Evolutionary conservation across 768 basidiomycete genomes (phyloP).

Genomic region (Melanogaster broomeanus): DNA sequence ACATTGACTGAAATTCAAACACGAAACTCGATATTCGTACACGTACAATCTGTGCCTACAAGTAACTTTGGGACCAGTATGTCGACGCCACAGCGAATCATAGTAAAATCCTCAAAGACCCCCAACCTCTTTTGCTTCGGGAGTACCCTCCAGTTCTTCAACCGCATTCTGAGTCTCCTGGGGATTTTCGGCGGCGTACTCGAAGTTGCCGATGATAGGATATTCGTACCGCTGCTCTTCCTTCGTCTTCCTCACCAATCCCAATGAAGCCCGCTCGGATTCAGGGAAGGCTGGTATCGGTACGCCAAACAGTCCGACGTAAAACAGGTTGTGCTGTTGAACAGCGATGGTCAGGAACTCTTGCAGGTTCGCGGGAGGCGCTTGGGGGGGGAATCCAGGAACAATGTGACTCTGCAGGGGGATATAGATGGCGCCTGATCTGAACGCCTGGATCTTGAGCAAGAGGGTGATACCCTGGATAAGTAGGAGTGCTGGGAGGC

Average conservation of each 20-base stretch:
- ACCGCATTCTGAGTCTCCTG: not conserved
- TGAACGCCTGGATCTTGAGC: not conserved
- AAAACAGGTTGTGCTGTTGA: not conserved
- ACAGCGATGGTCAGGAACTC: not conserved
- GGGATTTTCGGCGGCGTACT: conserved; percentile 17
- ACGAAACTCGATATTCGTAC: too few relatives aligned
- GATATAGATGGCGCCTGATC: not conserved
- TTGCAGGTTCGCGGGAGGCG: not conserved
- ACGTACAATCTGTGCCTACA: too few relatives aligned
- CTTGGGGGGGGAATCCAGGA: not conserved
- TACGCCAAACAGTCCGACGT: not conserved
- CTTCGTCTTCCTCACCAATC: not conserved
- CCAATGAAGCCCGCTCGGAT: not conserved
- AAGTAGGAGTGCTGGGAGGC: not conserved
- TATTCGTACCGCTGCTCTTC: not conserved
- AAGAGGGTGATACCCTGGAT: not conserved
- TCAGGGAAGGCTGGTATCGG: not conserved
- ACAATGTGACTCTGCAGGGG: conserved; percentile 12
- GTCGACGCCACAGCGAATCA: too few relatives aligned
- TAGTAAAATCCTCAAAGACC: too few relatives aligned
- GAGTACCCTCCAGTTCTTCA: not conserved
- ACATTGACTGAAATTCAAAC: too few relatives aligned
- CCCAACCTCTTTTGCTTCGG: not conserved
- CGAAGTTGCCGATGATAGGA: conserved; percentile 4
- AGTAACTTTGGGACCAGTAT: too few relatives aligned